These are phyloP conservation scores for Solanum gracilifrons DNA, from an alignment of 257 asterid genomes.

Conservation along the genomic window DNA sequence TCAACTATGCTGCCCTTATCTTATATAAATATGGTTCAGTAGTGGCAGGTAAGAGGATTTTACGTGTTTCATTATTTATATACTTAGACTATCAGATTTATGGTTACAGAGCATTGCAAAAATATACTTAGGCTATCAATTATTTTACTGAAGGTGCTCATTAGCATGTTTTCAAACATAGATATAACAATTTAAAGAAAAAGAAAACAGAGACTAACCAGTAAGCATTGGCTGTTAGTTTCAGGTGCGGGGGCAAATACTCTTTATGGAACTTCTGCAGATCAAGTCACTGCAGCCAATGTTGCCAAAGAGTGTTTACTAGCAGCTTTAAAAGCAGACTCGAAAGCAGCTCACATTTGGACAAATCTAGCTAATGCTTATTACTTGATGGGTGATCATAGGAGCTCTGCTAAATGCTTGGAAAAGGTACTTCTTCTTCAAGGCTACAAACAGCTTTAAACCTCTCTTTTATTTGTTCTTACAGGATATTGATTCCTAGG, in stretches of 20 bases:
- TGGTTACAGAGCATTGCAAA: neutral
- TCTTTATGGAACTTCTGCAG: conserved; percentile 37
- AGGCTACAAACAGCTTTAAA: neutral
- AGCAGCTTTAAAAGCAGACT: conserved; percentile 77
- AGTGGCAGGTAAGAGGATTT: conserved; percentile 46
- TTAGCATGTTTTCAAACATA: neutral
- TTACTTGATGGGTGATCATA: conserved; percentile 74
- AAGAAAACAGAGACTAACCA: neutral
- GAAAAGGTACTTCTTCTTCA: conserved; percentile 48
- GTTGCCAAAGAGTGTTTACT: conserved; percentile 91
- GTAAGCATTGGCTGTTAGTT: neutral
- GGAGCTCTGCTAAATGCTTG: conserved; percentile 78
- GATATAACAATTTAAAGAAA: neutral
- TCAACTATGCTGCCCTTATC: conserved; percentile 79
- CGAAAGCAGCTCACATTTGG: conserved; percentile 89
- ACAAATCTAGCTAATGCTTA: conserved; percentile 83
- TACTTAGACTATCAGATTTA: neutral
- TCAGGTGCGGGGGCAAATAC: conserved; percentile 80
- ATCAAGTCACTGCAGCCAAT: conserved; percentile 43
- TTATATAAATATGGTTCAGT: conserved; percentile 71
- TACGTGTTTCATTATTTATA: neutral
- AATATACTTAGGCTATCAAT: neutral
- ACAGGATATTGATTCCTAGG: neutral
- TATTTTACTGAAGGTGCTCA: neutral
- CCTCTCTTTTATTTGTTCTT: neutral